These are phyloP conservation scores for Poterioochromonas sp. DNA, from an alignment of 352 stramenopile species.

Conservation along the genomic window DNA sequence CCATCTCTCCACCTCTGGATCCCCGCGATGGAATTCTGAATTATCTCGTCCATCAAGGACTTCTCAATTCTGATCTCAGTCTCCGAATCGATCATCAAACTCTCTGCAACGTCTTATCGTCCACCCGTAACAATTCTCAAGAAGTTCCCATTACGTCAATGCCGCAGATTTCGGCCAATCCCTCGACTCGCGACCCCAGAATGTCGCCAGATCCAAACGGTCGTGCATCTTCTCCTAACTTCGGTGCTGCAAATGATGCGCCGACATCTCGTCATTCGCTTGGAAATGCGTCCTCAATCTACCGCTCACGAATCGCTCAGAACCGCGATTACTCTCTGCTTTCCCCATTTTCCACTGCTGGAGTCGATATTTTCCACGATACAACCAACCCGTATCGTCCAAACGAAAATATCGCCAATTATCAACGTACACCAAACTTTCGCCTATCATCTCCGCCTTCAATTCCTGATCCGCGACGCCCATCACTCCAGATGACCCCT, in stretches of 20 bases:
- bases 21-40: slow-evolving; percentile 21
- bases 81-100: slow-evolving; percentile 25
- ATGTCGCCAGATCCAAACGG: slow-evolving; percentile 8
- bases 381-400: slow-evolving; percentile 1
- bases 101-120: slow-evolving; percentile 12
- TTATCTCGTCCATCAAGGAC: slow-evolving; percentile 27
- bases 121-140: slow-evolving; percentile 20
- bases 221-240: slow-evolving; percentile 11
- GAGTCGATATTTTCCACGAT: slow-evolving; percentile 17
- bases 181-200: slow-evolving; percentile 4
- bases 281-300: slow-evolving; percentile 11
- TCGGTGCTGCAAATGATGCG: slow-evolving; percentile 8
- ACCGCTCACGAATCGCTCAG: slow-evolving; percentile 7
- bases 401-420: slow-evolving; percentile 7
- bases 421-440: slow-evolving; percentile 18
- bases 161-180: slow-evolving; percentile 18
- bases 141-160: slow-evolving; percentile 25
- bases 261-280: slow-evolving; percentile 8
- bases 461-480: background rate
- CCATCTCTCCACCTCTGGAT: slow-evolving; percentile 25
- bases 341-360: slow-evolving; percentile 24
- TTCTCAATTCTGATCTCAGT: slow-evolving; percentile 27
- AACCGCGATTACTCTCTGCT: slow-evolving; percentile 10
- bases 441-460: background rate
- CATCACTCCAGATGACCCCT: slow-evolving; percentile 24